A percentile compares a stretch with the other conserved stretches of the same genome.
These are phyloP conservation scores for Saccharomycopsis fermentans DNA, from an alignment of 805 yeast genomes.

Conservation along the genomic window DNA sequence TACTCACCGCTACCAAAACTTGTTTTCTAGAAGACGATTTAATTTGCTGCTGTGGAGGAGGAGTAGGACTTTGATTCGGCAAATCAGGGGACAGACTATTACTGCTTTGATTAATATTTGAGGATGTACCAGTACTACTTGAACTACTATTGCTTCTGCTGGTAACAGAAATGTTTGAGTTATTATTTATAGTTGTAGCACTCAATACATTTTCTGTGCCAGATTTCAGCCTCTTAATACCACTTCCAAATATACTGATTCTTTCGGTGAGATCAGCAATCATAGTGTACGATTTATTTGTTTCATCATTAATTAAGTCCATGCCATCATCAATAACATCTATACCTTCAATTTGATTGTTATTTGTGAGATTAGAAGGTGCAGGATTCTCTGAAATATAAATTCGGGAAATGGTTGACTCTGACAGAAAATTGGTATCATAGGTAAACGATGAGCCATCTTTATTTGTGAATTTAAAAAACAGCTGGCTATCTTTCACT, in stretches of 20 bases:
- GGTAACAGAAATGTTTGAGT: neutral
- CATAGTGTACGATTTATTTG: neutral
- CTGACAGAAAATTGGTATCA: conserved; percentile 7
- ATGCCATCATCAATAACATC: neutral
- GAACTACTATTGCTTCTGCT: neutral
- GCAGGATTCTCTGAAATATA: conserved; percentile 1
- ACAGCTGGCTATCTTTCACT: conserved; percentile 7
- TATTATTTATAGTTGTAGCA: neutral
- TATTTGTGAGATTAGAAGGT: neutral
- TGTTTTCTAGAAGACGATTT: neutral
- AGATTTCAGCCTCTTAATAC: conserved; percentile 10
- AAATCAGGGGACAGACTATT: neutral
- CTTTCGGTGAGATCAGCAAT: conserved; percentile 9
- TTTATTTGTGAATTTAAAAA: conserved; percentile 6
- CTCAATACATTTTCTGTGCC: conserved; percentile 9
- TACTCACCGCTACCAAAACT: conserved; percentile 9
- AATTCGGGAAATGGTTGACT: conserved; percentile 4
- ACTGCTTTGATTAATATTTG: neutral
- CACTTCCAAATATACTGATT: conserved; percentile 9
- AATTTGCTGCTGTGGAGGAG: conserved; percentile 6
- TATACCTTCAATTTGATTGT: neutral
- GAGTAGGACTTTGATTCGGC: neutral
- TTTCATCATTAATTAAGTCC: neutral
- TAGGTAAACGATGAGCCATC: conserved; percentile 6
- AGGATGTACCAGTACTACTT: neutral